Conservation (phyloP, 75 land plant species). For the Pseudotsuga menziesii region DNA sequence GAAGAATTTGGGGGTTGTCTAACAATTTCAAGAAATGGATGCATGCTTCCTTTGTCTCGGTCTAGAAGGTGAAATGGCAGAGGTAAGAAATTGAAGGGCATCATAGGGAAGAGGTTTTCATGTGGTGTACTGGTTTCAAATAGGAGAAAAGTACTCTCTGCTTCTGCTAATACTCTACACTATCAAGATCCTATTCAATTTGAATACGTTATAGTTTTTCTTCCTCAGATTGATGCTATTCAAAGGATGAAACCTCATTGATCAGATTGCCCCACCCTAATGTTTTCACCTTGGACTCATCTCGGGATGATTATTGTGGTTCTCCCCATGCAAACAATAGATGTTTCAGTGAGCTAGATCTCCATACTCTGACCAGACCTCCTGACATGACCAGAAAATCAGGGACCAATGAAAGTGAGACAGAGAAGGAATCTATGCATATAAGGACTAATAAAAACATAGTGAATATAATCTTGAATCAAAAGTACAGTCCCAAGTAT, state of each 20-base stretch:
- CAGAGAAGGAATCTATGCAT: not conserved
- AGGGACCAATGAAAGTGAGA: not conserved
- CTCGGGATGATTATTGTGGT: not conserved
- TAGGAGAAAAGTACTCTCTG: not conserved
- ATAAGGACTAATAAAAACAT: not conserved
- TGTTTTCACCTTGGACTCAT: not conserved
- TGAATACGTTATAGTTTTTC: slow-evolving; percentile 3
- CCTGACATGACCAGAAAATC: not conserved
- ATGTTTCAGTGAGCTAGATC: not conserved
- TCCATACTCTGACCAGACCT: not conserved
- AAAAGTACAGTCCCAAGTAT: slow-evolving; percentile 72
- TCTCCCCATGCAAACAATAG: not conserved
- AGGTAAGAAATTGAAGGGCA: not conserved
- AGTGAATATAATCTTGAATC: slow-evolving; percentile 40
- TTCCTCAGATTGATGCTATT: not conserved
- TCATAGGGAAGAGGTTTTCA: not conserved
- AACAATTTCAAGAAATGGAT: no score
- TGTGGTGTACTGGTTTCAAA: not conserved
- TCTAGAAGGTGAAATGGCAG: not conserved
- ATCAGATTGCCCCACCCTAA: not conserved
- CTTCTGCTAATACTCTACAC: not conserved
- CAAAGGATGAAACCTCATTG: not conserved
- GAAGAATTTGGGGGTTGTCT: no score
- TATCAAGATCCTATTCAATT: not conserved
- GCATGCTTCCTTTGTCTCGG: no score